Conservation (phyloP, 73 alveolate species). For the Breviolum minutum region DNA sequence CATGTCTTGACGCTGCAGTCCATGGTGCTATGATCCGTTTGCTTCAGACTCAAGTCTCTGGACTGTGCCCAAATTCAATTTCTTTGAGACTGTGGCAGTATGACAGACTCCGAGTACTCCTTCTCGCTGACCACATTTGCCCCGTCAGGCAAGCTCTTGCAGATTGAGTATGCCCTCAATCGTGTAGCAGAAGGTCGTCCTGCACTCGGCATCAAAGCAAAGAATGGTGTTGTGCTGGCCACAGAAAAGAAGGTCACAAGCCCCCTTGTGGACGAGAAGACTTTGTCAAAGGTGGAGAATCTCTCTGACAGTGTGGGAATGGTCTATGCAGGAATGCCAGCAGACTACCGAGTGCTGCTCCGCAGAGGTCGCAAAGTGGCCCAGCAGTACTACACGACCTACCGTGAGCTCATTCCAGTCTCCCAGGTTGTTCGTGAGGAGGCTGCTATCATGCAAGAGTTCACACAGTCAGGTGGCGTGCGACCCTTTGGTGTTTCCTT, state of each 20-base stretch:
- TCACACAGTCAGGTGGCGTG: conserved; percentile 98
- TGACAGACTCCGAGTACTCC: conserved; percentile 92
- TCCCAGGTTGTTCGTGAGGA: conserved; percentile 96
- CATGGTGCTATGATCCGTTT: no score
- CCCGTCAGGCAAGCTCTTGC: conserved; percentile 97
- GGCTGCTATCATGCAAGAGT: conserved; percentile 98
- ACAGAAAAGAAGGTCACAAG: conserved; percentile 97
- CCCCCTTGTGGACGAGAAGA: conserved; percentile 97
- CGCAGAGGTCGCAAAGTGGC: conserved; percentile 90
- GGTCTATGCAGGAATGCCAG: conserved; percentile 97
- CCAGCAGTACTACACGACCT: conserved; percentile 96
- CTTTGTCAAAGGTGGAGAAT: conserved; percentile 97
- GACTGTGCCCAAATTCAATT: conserved; percentile 42
- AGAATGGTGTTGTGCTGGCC: conserved; percentile 98
- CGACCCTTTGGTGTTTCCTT: conserved; percentile 98
- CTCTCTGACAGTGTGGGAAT: conserved; percentile 97
- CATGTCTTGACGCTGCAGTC: no score
- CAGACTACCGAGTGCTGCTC: conserved; percentile 96
- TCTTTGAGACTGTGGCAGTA: conserved; percentile 4
- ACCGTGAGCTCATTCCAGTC: conserved; percentile 97
- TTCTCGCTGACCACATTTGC: conserved; percentile 98
- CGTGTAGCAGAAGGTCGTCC: conserved; percentile 94
- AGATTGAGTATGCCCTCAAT: conserved; percentile 97
- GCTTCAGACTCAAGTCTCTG: conserved; percentile 15
- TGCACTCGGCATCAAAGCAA: conserved; percentile 96